These are phyloP conservation scores for Aspergillus steynii DNA, from an alignment of 495 filamentous ascomycete genomes.

Conservation along the genomic window DNA sequence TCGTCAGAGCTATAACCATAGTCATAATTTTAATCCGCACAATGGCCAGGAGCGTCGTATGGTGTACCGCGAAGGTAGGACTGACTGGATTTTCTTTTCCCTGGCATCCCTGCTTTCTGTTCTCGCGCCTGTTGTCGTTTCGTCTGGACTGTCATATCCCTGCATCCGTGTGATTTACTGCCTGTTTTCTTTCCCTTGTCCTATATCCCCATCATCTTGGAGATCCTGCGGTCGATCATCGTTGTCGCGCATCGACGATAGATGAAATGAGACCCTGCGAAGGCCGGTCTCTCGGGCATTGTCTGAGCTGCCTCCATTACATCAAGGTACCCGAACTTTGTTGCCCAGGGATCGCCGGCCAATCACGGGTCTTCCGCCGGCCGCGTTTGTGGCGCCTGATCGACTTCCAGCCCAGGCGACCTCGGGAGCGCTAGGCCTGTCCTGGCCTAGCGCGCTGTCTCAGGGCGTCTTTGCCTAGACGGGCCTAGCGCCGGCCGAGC, in stretches of 20 bases:
- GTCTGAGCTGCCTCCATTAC: no score
- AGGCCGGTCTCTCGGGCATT: no score
- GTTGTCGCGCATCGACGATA: no score
- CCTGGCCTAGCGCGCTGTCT: constrained; percentile 17
- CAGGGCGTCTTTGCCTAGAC: constrained; percentile 22
- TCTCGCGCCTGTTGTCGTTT: no score
- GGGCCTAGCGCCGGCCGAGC: constrained; percentile 34
- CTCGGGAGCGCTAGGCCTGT: constrained; percentile 42
- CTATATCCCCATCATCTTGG: neutral
- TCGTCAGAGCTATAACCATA: constrained; percentile 19
- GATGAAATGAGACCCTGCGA: no score
- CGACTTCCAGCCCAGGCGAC: constrained; percentile 30
- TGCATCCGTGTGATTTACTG: no score
- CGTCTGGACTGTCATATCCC: no score
- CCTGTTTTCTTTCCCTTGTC: no score
- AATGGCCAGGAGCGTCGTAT: constrained; percentile 22
- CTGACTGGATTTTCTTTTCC: constrained; percentile 1
- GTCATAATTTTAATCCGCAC: constrained; percentile 16
- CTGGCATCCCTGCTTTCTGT: no score
- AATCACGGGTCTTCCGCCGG: constrained; percentile 19
- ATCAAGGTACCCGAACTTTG: constrained; percentile 19
- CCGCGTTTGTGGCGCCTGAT: constrained; percentile 35
- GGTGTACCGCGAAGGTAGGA: constrained; percentile 36
- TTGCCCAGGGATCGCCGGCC: constrained; percentile 9
- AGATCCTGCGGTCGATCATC: neutral